Percentiles rank a stretch among this genome's conserved stretches.
These are phyloP conservation scores for Polygonum maritimum DNA, from an alignment of 148 eudicot species.

Conservation along the genomic window DNA sequence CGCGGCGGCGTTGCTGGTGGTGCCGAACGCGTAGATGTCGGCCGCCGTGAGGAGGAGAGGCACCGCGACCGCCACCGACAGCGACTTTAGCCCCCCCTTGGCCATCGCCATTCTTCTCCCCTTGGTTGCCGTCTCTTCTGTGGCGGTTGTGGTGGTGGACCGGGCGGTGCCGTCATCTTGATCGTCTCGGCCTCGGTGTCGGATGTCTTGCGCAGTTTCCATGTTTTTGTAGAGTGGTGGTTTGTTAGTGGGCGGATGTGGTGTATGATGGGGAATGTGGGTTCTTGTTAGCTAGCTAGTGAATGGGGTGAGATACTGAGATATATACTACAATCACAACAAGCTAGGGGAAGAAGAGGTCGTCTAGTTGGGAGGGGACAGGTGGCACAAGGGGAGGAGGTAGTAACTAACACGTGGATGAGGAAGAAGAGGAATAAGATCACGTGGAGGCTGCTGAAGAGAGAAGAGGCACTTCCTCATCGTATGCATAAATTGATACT, in stretches of 20 bases:
- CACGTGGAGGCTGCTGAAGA: background rate
- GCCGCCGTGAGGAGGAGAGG: slow-evolving; percentile 43
- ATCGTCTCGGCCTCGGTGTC: background rate
- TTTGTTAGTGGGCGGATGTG: background rate
- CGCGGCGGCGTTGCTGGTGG: slow-evolving; percentile 17
- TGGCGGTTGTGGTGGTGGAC: background rate
- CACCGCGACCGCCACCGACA: slow-evolving; percentile 41
- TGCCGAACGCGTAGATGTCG: slow-evolving; percentile 37
- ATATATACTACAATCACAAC: background rate
- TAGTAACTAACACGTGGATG: background rate
- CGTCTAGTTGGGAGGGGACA: background rate
- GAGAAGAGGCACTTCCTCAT: too few relatives aligned
- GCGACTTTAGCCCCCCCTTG: slow-evolving; percentile 52
- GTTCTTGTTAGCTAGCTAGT: too few relatives aligned
- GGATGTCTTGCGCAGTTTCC: background rate
- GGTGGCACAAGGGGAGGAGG: background rate
- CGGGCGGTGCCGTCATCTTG: background rate
- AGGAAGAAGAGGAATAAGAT: background rate
- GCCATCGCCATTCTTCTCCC: slow-evolving; percentile 33
- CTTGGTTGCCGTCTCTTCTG: slow-evolving; percentile 2
- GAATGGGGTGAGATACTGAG: background rate
- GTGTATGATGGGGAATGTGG: background rate
- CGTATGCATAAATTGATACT: too few relatives aligned
- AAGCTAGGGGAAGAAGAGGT: too few relatives aligned
- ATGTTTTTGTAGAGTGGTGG: background rate